Percentiles rank a stretch among this genome's conserved stretches.
Conservation (phyloP, 768 basidiomycete species). For the Serendipita vermifera region DNA sequence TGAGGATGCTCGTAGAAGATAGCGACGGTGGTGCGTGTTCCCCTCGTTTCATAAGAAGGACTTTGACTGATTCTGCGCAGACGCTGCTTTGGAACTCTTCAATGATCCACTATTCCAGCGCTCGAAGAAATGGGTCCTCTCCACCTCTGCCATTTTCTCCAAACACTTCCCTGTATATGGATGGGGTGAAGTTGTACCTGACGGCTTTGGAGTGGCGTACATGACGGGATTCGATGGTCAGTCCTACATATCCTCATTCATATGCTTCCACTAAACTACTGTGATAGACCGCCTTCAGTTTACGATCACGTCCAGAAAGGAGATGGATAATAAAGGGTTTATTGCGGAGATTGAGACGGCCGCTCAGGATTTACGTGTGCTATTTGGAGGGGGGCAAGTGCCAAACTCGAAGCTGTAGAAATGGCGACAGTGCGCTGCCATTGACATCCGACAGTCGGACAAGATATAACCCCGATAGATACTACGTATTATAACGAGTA, state of each 20-base stretch:
- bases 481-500: too few species aligned
- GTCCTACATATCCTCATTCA: conserved; percentile 16
- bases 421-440: too few species aligned
- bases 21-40: background rate
- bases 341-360: conserved; percentile 52
- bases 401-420: conserved; percentile 19
- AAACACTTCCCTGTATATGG: conserved; percentile 75
- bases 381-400: conserved; percentile 29
- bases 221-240: conserved; percentile 77
- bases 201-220: conserved; percentile 91
- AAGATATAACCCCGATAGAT: too few species aligned
- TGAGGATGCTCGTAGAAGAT: background rate
- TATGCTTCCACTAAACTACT: background rate
- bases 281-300: conserved; percentile 62
- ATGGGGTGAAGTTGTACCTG: conserved; percentile 91
- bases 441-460: too few species aligned
- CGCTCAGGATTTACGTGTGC: conserved; percentile 53
- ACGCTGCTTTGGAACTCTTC: conserved; percentile 57
- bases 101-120: conserved; percentile 59
- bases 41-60: background rate
- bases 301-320: conserved; percentile 75
- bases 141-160: conserved; percentile 82
- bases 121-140: conserved; percentile 73
- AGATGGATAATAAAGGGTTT: conserved; percentile 69
- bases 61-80: conserved; percentile 17